Conservation (phyloP, 768 basidiomycete genomes). For the Hydnomerulius pinastri region DNA sequence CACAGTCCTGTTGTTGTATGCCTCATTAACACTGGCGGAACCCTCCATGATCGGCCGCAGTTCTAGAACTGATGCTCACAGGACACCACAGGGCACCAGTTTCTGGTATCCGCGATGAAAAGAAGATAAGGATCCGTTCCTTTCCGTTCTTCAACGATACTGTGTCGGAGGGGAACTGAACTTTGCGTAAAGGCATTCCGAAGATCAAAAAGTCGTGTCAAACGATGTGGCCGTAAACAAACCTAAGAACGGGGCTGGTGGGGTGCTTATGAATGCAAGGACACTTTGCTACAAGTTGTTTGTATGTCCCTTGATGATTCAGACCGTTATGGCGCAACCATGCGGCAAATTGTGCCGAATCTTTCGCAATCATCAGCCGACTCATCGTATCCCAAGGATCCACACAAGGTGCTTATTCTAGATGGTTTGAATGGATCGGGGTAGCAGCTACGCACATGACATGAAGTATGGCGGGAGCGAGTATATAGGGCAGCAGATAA, state of each 20-base stretch:
- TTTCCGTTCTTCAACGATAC: constrained; percentile 39
- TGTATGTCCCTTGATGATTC: too few species aligned
- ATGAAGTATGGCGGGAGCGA: not conserved
- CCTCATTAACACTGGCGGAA: constrained; percentile 9
- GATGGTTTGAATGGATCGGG: too few species aligned
- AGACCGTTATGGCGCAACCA: too few species aligned
- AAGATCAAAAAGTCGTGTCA: not conserved
- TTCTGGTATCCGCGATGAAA: constrained; percentile 63
- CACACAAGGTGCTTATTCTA: too few species aligned
- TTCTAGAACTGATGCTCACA: constrained; percentile 38
- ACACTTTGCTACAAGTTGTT: too few species aligned
- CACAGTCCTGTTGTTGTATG: constrained; percentile 57
- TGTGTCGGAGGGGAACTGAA: constrained; percentile 36
- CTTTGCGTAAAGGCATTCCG: constrained; percentile 56
- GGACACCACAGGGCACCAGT: constrained; percentile 62
- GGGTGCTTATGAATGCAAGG: too few species aligned
- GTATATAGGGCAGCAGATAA: not conserved
- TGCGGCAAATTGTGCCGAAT: too few species aligned
- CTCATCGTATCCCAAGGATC: too few species aligned
- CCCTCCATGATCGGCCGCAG: not conserved
- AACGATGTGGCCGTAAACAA: too few species aligned
- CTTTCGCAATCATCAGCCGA: too few species aligned
- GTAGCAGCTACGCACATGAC: constrained; percentile 12
- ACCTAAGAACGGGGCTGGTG: constrained; percentile 4
- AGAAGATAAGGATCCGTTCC: constrained; percentile 68